Percentiles rank a stretch among this genome's conserved stretches.
Conservation (phyloP, 2,329 filamentous ascomycete species). For the Paecilomyces variotii region DNA sequence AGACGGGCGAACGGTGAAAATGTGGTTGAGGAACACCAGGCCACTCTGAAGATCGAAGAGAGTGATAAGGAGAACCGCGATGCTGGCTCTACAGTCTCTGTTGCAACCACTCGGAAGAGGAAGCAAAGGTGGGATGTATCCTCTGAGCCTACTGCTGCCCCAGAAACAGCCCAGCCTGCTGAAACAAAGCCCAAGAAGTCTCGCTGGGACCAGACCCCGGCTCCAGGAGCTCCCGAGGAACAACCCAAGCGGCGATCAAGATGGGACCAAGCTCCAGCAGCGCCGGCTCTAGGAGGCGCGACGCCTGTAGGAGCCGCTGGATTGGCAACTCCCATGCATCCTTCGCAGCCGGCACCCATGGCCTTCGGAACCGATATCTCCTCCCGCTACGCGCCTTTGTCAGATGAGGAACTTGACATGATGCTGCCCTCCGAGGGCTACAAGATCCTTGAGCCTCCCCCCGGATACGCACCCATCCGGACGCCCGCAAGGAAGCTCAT, state of each 20-base stretch:
- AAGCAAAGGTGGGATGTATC: slow-evolving; percentile 94
- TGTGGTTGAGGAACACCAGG: slow-evolving; percentile 57
- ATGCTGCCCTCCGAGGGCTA: slow-evolving; percentile 90
- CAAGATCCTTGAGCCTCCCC: slow-evolving; percentile 81
- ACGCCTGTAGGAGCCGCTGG: slow-evolving; percentile 67
- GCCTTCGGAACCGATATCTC: slow-evolving; percentile 76
- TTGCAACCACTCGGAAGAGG: slow-evolving; percentile 62
- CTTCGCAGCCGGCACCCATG: slow-evolving; percentile 53
- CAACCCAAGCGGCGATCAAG: slow-evolving; percentile 66
- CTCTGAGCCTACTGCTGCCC: slow-evolving; percentile 46
- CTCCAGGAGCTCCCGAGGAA: slow-evolving; percentile 49
- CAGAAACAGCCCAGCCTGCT: slow-evolving; percentile 41
- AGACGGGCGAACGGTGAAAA: slow-evolving; percentile 56
- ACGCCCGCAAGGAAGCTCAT: slow-evolving; percentile 67
- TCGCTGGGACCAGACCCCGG: slow-evolving; percentile 78
- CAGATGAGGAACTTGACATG: slow-evolving; percentile 87
- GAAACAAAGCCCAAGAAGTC: slow-evolving; percentile 65
- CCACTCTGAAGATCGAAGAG: slow-evolving; percentile 62
- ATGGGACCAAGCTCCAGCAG: slow-evolving; percentile 85
- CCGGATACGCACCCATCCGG: slow-evolving; percentile 80
- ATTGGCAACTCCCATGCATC: slow-evolving; percentile 70
- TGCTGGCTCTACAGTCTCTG: slow-evolving; percentile 57
- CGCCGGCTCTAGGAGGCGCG: slow-evolving; percentile 57
- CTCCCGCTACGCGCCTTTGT: slow-evolving; percentile 69
- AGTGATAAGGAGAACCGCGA: slow-evolving; percentile 66